Evolutionary conservation across 75 land plant genomes (phyloP), one percentile per base, ranked within the genome.

Genomic region (Picea sitchensis): DNA sequence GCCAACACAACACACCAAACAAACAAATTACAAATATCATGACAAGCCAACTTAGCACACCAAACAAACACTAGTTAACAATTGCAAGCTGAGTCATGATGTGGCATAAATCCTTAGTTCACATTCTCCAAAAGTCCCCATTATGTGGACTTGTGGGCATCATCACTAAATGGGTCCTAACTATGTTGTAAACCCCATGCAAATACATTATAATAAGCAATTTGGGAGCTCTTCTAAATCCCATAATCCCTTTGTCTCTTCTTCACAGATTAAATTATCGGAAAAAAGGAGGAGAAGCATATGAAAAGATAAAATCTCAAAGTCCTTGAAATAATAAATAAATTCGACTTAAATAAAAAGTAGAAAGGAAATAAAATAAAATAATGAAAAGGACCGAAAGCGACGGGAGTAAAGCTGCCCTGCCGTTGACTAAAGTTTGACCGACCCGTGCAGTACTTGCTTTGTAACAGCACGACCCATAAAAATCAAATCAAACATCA

Each of bases 401-500:
- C 0, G 74, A 71, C 74, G 3, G 47, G 74, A 71, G 74, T 71
- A 71, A 71, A 71, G 74, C 21, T 21, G 74, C n/a, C 11, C 51
- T 41, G 31, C n/a, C 74, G 74, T 71, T 71, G 74, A 71, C 74
- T 71, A 71, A 5, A 4, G n/a, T 71, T 71, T 71, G 74, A 71
- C 74, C 36, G 26, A 44, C 74, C n/a, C 74, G 11, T 15, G 21
- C 74, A 71, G 74, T 71, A 71, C 74, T 71, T 71, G 14, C 30
- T 20, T 41, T 71, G 12, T 47, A 71, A 41, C 51, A 20, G 74
- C 44, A 71, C 74, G 74, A 56, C n/a, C 51, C 56, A 44, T 41
- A 17, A n/a, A 69, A 71, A 71, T 71, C 74, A 71, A 32, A 71
- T 71, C 74, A 71, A 20, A 71, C 44, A 71, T 71, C 74, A 44